Conservation (phyloP, 140 eudicot species). For the Senecio squalidus region DNA sequence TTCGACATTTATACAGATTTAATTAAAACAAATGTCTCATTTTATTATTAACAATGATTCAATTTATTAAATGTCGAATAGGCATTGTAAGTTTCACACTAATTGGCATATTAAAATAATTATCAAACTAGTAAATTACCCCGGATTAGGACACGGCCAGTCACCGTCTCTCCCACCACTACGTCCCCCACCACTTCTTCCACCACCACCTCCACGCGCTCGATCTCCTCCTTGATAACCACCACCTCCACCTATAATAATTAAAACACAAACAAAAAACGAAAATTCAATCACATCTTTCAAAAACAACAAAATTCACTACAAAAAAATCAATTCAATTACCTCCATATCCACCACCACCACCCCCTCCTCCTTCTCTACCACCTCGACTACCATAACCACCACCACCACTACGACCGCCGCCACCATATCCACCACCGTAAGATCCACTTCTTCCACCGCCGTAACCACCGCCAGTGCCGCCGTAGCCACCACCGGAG, state of each 20-base stretch:
- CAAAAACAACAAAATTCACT: background rate
- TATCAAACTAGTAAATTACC: conserved; percentile 31
- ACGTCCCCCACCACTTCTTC: conserved; percentile 68
- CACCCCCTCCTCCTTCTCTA: conserved; percentile 23
- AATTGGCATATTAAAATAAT: conserved; percentile 7
- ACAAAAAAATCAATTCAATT: too few relatives aligned
- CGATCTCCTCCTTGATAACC: conserved; percentile 78
- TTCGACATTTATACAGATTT: too few relatives aligned
- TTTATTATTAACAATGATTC: too few relatives aligned
- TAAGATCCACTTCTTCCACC: conserved; percentile 29
- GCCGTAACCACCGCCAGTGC: conserved; percentile 36
- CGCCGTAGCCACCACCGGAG: conserved; percentile 38
- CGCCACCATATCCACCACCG: conserved; percentile 27
- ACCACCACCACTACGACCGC: conserved; percentile 36
- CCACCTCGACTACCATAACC: conserved; percentile 44
- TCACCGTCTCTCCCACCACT: conserved; percentile 95
- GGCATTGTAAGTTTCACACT: too few relatives aligned
- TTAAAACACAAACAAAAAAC: background rate
- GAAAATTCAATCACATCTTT: conserved; percentile 4
- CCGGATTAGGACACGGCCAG: conserved; percentile 91
- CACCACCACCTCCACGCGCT: conserved; percentile 47
- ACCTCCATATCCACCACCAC: conserved; percentile 26
- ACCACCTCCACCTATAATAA: conserved; percentile 50
- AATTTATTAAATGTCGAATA: too few relatives aligned
- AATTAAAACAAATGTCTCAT: too few relatives aligned